Conservation (phyloP, 129 eudicot genomes). For the Chrysanthemum makinoi region DNA sequence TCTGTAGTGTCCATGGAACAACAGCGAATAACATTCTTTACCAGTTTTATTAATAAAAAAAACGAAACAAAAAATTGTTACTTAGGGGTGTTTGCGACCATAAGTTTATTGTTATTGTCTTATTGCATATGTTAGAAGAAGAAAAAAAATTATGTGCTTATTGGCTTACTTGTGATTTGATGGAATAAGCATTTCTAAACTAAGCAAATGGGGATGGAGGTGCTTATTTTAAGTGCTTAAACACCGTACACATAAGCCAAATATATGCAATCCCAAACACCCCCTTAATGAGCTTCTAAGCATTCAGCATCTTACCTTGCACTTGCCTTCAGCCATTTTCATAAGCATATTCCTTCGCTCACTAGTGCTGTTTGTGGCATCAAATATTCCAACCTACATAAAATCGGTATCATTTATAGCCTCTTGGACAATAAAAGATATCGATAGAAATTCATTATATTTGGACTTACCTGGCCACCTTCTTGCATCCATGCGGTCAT, state of each 20-base stretch:
- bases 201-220: too few species aligned
- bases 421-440: constrained; percentile 12
- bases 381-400: constrained; percentile 91
- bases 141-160: too few species aligned
- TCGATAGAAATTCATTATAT: neutral
- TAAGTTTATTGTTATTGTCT: too few species aligned
- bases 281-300: constrained; percentile 2
- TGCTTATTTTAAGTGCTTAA: too few species aligned
- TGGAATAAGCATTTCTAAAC: too few species aligned
- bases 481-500: constrained; percentile 99
- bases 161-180: too few species aligned
- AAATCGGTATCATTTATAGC: constrained; percentile 14
- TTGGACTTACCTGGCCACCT: constrained; percentile 85
- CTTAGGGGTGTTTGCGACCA: too few species aligned
- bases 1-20: constrained; percentile 41
- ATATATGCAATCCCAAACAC: neutral
- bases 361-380: constrained; percentile 95
- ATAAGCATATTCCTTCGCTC: constrained; percentile 94
- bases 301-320: constrained; percentile 59
- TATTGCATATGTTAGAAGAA: too few species aligned
- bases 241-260: too few species aligned
- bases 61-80: too few species aligned
- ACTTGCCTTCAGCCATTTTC: constrained; percentile 98
- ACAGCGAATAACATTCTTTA: neutral
- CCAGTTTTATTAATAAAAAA: too few species aligned